Percentiles rank a stretch among this genome's conserved stretches.
Evolutionary conservation across 164 flowering plant species (phyloP).

Genomic region (Echeveria elegans): DNA sequence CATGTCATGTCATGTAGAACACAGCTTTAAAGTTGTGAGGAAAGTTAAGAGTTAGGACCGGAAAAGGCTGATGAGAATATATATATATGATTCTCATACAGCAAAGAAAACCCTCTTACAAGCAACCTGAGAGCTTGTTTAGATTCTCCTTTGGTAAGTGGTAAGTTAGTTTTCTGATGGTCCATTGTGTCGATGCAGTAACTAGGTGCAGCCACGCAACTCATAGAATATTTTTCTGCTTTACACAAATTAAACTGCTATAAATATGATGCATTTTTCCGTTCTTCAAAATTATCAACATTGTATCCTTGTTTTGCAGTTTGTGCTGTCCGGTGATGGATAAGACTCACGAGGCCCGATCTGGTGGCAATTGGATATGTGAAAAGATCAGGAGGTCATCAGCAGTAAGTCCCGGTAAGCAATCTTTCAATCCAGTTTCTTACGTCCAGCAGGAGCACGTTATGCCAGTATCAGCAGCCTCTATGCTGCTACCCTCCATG

Average conservation of each 20-base stretch:
- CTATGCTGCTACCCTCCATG: too few species aligned
- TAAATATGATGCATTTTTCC: background rate
- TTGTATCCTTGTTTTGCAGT: background rate
- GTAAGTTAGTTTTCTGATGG: background rate
- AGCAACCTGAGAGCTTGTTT: background rate
- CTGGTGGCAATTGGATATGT: background rate
- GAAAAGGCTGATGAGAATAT: background rate
- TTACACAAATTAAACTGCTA: background rate
- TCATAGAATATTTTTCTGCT: background rate
- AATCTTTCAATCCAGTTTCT: background rate
- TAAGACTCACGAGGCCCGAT: background rate
- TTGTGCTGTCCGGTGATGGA: background rate
- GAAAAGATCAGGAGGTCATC: background rate
- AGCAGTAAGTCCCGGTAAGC: background rate
- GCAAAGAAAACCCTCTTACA: background rate
- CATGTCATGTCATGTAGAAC: slow-evolving; percentile 2
- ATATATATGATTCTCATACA: background rate
- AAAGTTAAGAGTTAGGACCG: too few species aligned
- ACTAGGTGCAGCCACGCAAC: background rate
- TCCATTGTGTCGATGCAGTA: background rate
- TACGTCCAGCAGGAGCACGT: background rate
- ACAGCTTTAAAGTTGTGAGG: too few species aligned
- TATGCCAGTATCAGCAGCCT: too few species aligned
- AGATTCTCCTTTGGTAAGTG: background rate
- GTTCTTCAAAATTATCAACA: background rate